Evolutionary conservation across 306 rosid species (phyloP), one percentile per base, ranked within the genome.

Genomic region (Echinosophora koreensis): DNA sequence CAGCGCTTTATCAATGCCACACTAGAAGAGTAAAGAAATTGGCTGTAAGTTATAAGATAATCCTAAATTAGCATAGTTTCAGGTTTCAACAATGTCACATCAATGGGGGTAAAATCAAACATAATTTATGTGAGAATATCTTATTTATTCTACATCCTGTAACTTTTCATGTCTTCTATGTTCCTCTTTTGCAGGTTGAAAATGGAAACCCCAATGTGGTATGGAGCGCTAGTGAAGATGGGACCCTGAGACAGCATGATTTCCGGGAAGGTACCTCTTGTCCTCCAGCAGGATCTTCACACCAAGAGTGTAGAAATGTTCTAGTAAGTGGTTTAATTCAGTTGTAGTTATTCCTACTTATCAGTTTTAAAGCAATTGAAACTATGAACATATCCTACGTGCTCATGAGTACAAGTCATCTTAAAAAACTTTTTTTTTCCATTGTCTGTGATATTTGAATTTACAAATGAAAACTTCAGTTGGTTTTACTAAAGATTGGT

Each of bases 201-300:
- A 84, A 82, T 66, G 99, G 99, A 74, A 96, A 96, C 77, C 99
- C 98, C 79, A 89, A 92, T 79, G 92, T 96, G 77, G 90, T 96
- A 81, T 96, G 99, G 99, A 96, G 99, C 87, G 98, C 99, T 44
- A 96, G 99, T 85, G 99, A 96, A 84, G 99, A 96, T 87, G 99
- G 99, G 69, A 96, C 99, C 80, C 82, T 96, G 79, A 87, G 99
- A 79, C 99, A 96, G 76, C 98, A 96, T 86, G 99, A 96, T 78
- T 81, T 92, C 74, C 99, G 99, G 66, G 96, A 89, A 86, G 89
- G 93, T 74, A 81, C 90, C 59, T 80, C 97, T 62, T 96, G 99
- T 83, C 93, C 97, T 66, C 94, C 94, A 9, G 91, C 90, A 72
- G 97, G 98, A 80, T 90, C 97, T 76, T 76, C 97, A 38, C 96